Evolutionary conservation across 2,329 filamentous ascomycete genomes (phyloP).

Genomic region (Calonectria pteridis): DNA sequence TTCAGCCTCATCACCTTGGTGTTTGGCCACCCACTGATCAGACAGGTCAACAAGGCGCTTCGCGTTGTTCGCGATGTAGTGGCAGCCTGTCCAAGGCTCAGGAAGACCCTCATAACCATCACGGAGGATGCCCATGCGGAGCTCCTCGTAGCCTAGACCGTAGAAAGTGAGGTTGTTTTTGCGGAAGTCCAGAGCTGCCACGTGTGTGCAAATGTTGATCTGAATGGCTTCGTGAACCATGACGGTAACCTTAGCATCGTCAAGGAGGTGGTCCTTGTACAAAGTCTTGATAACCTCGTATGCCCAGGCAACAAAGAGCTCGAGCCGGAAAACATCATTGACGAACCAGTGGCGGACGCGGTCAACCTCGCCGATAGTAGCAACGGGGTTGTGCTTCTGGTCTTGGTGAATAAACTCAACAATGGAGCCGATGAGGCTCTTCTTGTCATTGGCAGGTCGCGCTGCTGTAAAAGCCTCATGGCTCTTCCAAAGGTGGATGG

Average conservation of each 20-base stretch:
- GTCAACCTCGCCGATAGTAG: constrained; percentile 79
- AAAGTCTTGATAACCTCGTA: constrained; percentile 81
- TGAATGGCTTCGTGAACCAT: constrained; percentile 76
- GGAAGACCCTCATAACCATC: constrained; percentile 77
- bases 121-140: constrained; percentile 74
- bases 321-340: constrained; percentile 78
- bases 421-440: constrained; percentile 79
- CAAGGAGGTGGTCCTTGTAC: constrained; percentile 71
- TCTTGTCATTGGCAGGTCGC: constrained; percentile 71
- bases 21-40: constrained; percentile 66
- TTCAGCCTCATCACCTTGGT: constrained; percentile 49
- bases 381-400: constrained; percentile 76
- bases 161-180: constrained; percentile 77
- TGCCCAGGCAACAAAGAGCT: constrained; percentile 83
- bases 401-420: constrained; percentile 82
- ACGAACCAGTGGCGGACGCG: constrained; percentile 89
- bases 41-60: constrained; percentile 71
- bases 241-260: constrained; percentile 66
- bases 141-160: constrained; percentile 75
- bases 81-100: constrained; percentile 87
- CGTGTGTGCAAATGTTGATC: constrained; percentile 69
- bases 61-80: constrained; percentile 71
- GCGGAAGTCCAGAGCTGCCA: constrained; percentile 78
- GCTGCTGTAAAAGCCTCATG: constrained; percentile 78
- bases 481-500: constrained; percentile 81